A percentile compares a stretch with the other conserved stretches of the same genome.
Evolutionary conservation across 352 stramenopile genomes (phyloP).

Genomic region (Porosira glacialis): DNA sequence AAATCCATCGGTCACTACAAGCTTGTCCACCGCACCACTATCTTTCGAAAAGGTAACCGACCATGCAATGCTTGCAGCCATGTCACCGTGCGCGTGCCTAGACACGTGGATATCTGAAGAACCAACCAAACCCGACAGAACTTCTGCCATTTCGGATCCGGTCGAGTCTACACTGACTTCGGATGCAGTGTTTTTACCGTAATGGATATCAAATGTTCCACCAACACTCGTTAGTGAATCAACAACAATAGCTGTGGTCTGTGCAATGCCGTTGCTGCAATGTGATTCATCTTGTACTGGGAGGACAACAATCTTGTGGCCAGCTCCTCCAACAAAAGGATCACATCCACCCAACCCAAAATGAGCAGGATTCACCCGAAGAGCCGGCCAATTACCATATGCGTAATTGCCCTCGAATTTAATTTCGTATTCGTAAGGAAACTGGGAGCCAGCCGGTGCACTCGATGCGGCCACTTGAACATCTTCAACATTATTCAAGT

Average conservation of each 20-base stretch:
- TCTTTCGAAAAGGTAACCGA: slow-evolving; percentile 54
- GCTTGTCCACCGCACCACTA: slow-evolving; percentile 32
- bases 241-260: slow-evolving; percentile 72
- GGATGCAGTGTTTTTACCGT: slow-evolving; percentile 36
- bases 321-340: slow-evolving; percentile 44
- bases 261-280: slow-evolving; percentile 56
- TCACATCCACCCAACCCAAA: slow-evolving; percentile 50
- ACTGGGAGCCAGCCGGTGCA: slow-evolving; percentile 25
- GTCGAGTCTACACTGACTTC: slow-evolving; percentile 56
- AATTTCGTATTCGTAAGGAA: slow-evolving; percentile 59
- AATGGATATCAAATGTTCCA: slow-evolving; percentile 66
- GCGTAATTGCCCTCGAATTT: slow-evolving; percentile 55
- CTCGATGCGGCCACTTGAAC: slow-evolving; percentile 39
- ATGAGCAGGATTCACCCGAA: slow-evolving; percentile 41
- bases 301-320: slow-evolving; percentile 56
- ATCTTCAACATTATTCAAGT: slow-evolving; percentile 78
- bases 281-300: slow-evolving; percentile 61
- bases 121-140: slow-evolving; percentile 40
- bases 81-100: slow-evolving; percentile 48
- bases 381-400: slow-evolving; percentile 61
- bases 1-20: slow-evolving; percentile 63
- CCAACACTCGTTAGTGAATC: slow-evolving; percentile 61
- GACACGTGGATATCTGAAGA: slow-evolving; percentile 51
- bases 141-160: slow-evolving; percentile 57
- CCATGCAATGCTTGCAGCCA: slow-evolving; percentile 62